Base-by-base conservation (phyloP, 2,329 filamentous ascomycete genomes). In the Ophiostoma himal-ulmi region DNA sequence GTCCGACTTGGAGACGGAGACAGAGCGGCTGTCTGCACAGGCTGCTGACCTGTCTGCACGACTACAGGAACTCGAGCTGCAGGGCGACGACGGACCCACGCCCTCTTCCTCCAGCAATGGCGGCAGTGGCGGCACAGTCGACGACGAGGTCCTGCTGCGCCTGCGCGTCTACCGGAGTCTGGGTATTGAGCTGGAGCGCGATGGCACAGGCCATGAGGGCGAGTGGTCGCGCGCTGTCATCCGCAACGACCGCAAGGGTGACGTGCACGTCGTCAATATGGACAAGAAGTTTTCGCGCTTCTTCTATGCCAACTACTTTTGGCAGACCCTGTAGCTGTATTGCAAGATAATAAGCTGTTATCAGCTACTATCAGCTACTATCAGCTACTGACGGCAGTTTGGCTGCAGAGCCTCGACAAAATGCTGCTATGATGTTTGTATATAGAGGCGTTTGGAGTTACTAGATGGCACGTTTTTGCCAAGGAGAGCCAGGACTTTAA, bases 221-320 rank as follows among this genome's bases (percentile, higher is more conserved):
- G 92, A 93, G 78, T 97, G 94, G 82, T 89, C 86, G 75, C 91
- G 92, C 77, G 94, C 94, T 0, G 86, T 97, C 22, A 90, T 98
- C 74, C 84, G 93, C 73, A 97, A 96, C 78, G 89, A 89, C 72
- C 85, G 88, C 74, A 94, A 93, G 82, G 94, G 93, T 10, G 94
- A 98, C 78, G 93, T 98, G 68, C 92, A 97, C 78, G 92, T 98
- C 68, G 90, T 99, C 72, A 96, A 96, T 77, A 89, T 99, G 78
- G 94, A 98, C 76, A 89, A 91, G 76, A 96, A 95, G 81, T 94
- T 97, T 79, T 94, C 92, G 71, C 86, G 89, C 73, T 94, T 91
- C 79, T 97, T 96, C 77, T 97, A 97, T 77, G 92, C 94, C 30
- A 96, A 97, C 76, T 96, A 96, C 79, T 96, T 98, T 77, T 99